These are phyloP conservation scores for Hypoxylon lenormandii DNA, from an alignment of 495 filamentous ascomycete species.

Conservation along the genomic window DNA sequence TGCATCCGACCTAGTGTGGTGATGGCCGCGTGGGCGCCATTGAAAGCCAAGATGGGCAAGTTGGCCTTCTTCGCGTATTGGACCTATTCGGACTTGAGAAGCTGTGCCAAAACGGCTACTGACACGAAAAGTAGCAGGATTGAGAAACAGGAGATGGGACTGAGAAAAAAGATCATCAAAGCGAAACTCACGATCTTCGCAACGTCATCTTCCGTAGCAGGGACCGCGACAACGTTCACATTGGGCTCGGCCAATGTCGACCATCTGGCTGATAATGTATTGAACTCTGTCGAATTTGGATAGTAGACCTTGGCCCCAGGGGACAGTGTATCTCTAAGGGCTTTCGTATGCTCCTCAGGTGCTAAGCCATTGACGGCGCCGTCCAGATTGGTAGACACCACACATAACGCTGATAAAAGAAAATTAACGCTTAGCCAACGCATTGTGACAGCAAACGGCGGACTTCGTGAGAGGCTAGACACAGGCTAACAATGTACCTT, in stretches of 20 bases:
- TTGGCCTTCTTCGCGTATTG: constrained; percentile 58
- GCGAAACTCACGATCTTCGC: constrained; percentile 54
- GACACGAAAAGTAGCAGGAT: background rate
- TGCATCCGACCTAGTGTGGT: constrained; percentile 59
- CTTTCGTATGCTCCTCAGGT: background rate
- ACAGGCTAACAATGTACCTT: too few relatives aligned
- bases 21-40: constrained; percentile 61
- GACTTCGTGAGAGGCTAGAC: background rate
- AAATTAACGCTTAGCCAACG: background rate
- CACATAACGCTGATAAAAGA: background rate
- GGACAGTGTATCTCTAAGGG: constrained; percentile 48
- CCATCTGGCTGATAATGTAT: constrained; percentile 39
- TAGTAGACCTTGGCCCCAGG: constrained; percentile 56
- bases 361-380: background rate
- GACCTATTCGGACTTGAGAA: constrained; percentile 48
- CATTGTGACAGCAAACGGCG: background rate
- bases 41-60: constrained; percentile 65
- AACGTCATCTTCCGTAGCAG: constrained; percentile 63
- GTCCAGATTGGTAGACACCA: background rate
- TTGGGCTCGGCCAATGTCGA: constrained; percentile 52
- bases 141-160: background rate
- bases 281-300: constrained; percentile 19
- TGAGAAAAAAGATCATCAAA: background rate
- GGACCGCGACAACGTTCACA: constrained; percentile 59
- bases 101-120: background rate